Evolutionary conservation across 1,284 basidiomycete species (phyloP), one percentile per base, ranked within the genome.

Genomic region (Ceratobasidium sp.): DNA sequence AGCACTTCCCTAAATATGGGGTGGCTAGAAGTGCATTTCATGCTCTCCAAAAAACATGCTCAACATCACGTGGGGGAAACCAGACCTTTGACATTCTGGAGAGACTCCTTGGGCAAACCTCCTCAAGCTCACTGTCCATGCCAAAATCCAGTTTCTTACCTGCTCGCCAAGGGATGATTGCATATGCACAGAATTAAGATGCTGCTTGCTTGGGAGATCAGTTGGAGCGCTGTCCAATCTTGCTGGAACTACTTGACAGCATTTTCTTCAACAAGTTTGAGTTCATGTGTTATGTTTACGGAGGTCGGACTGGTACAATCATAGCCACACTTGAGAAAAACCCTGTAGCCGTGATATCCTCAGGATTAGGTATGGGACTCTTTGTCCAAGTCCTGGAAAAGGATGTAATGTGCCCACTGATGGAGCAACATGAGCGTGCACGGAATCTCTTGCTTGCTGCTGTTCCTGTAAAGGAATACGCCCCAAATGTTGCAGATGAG

Each of bases 131-230:
- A 15, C 10, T 54, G 10, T 11, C 13, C 10, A n/a, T 17, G 10
- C 51, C 23, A 10, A 54, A n/a, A 10, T 11, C 28, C n/a, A 8
- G 10, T 8, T 54, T 11, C n/a, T 23, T 23, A n/a, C 15, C n/a
- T n/a, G 51, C n/a, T n/a, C 51, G 28, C 15, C 51, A 54, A n/a
- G 51, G 51, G n/a, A n/a, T 54, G 51, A 54, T 54, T 54, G 51
- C 10, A 15, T 54, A 54, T n/a, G 51, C 51, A n/a, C 10, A 54
- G 51, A 10, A 8, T 8, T 10, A 54, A 17, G n/a, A 54, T 54
- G 13, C 28, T 28, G 8, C 51, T 2, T 10, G 10, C 13, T 28
- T 54, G 10, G 1, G 15, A 10, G 10, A 54, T 10, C 23, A 54
- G 10, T n/a, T 54, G 8, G 51, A 28, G 51, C n/a, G n/a, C 8